Base-by-base conservation (phyloP, 1,284 basidiomycete species). In the Trichosporon sp. region DNA sequence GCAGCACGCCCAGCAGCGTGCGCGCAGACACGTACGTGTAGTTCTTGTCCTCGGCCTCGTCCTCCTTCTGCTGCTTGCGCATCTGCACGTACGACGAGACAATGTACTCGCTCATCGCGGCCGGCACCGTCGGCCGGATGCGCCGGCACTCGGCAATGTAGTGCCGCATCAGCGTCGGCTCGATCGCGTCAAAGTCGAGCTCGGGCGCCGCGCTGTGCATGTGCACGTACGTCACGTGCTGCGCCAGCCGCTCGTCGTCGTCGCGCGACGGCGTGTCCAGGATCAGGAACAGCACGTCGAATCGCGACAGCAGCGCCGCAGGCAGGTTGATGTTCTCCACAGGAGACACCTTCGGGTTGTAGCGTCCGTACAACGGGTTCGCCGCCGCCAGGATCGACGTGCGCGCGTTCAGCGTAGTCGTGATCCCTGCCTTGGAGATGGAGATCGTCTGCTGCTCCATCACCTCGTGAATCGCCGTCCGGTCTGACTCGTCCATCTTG, bases 401-500 rank as follows among this genome's bases (percentile, higher is more conserved):
- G 47, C 97, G 90, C n/a, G 97, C 97, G 78, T 99, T 99, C 44
- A 99, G 87, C 0, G 97, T 99, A 0, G 97, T 99, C 0, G 95
- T 97, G 81, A 99, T 99, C 23, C 97, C 97, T 2, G 97, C 97
- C 85, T 99, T 99, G 58, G 95, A 95, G 75, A 99, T 99, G 2
- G 94, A 98, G 73, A 99, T 99, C 1, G 97, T 99, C 84, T 99
- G 96, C 80, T 99, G 96, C 83, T 99, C 96, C 97, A 99, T 99
- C 68, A 99, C 97, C 87, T 99, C 97, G 85, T 99, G 97, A 73
- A 99, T 99, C 13, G 97, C 94, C 0, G 97, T 99, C 72, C 97
- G 88, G 83, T 99, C 97, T 1, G 92, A 84, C 83, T 99, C 97
- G 75, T 99, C 97, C 97, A 99, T 99, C 85, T 99, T 99, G 86